These are phyloP conservation scores for Aureobasidium sp. DNA, from an alignment of 2,329 filamentous ascomycete species.

Conservation along the genomic window DNA sequence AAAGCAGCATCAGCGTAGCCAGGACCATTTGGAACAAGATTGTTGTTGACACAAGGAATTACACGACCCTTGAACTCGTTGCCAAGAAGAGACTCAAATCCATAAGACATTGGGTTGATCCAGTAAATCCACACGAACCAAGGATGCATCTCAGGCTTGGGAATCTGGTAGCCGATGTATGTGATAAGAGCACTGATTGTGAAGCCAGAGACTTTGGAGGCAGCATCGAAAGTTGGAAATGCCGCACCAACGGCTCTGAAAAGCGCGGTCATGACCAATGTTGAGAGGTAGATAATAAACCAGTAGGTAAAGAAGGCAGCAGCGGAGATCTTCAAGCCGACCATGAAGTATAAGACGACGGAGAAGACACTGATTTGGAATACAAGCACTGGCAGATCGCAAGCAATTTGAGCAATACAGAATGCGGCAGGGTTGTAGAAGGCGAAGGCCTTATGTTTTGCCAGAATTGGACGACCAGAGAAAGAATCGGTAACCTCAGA, in stretches of 20 bases:
- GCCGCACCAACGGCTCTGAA: conserved; percentile 47
- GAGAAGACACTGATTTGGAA: conserved; percentile 49
- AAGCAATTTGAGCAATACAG: conserved; percentile 57
- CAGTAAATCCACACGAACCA: conserved; percentile 59
- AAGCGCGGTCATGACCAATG: conserved; percentile 49
- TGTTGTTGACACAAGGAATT: conserved; percentile 62
- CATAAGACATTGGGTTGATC: conserved; percentile 49
- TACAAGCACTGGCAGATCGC: conserved; percentile 60
- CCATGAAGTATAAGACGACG: conserved; percentile 27
- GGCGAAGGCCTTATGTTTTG: conserved; percentile 49
- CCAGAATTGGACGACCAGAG: conserved; percentile 49
- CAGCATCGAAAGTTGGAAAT: conserved; percentile 34
- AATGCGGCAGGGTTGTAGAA: conserved; percentile 47
- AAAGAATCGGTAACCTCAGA: conserved; percentile 69
- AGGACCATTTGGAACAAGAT: conserved; percentile 34
- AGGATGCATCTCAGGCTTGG: conserved; percentile 44
- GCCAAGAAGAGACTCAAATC: conserved; percentile 40
- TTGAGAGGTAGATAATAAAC: conserved; percentile 50
- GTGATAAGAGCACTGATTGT: conserved; percentile 33
- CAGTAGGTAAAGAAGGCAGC: conserved; percentile 69
- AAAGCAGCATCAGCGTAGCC: conserved; percentile 45
- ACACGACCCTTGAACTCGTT: conserved; percentile 65
- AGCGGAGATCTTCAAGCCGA: conserved; percentile 46
- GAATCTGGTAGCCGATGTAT: conserved; percentile 38
- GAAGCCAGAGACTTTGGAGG: conserved; percentile 36